Base-by-base conservation (phyloP, 495 filamentous ascomycete species). In the Neurospora sp. region DNA sequence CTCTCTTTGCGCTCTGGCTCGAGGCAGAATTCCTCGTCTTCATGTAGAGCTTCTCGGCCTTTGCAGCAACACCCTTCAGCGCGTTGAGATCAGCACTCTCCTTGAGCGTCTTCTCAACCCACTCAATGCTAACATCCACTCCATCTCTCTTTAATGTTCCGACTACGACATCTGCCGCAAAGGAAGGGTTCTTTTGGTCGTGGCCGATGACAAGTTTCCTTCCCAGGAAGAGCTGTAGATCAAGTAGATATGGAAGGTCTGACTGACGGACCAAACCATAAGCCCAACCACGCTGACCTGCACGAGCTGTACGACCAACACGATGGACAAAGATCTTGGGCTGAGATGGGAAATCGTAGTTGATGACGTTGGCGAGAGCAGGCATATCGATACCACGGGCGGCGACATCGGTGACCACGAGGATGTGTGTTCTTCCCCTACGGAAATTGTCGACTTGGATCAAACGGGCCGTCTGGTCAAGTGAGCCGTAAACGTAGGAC, bases 321-420 rank as follows among this genome's bases (percentile, higher is more conserved):
- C 96, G 91, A 81, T 99, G 96, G 72, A 99, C 91, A 76, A 95
- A 98, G 20, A 98, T 89, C 81, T 99, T 99, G 35, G 96, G 94
- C 76, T 98, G 95, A 6, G 95, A 90, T 4, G 96, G 96, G 77
- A 99, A 98, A 74, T 98, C 94, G 84, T 96, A 99, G 84, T 99
- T 98, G 83, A 99, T 96, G 70, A 98, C 96, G 78, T 99, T 98
- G 48, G 93, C 94, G 12, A 99, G 89, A 40, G 97, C 85, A 0
- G 96, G 96, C 74, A 98, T 97, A 90, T 99, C 96, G 73, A 99
- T 96, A 86, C 96, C 96, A 84, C 96, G 87, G 12, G 96, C 96
- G 14, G 96, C 96, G 40, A 99, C 94, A 80, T 99, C 96, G 6
- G 96, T 99, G 40, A 97, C 94, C n/a, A 99, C 93, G 1, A 99